Base-by-base conservation (phyloP, 2,329 filamentous ascomycete genomes). In the Penicillium sp. region DNA sequence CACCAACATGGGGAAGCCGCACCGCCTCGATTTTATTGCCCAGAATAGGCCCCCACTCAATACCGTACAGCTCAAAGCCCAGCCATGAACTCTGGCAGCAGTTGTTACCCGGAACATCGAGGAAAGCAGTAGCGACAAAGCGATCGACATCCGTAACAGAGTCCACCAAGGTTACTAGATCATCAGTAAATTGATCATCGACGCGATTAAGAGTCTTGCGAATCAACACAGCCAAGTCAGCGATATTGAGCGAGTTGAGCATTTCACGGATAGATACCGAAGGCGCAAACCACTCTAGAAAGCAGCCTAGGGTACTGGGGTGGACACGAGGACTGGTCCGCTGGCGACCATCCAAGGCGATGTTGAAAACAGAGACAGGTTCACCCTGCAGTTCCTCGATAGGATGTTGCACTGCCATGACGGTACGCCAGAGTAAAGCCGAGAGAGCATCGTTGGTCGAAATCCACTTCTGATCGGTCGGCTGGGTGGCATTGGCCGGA, bases 261-360 rank as follows among this genome's bases (percentile, higher is more conserved):
- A 76, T 73, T 54, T 68, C 64, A 9, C 65, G 62, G 16, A 67
- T 60, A 0, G 65, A 52, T 11, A 24, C 44, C 2, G 53, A 56
- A 8, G 71, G 66, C 7, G 67, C 66, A 2, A 74, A 66, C 56
- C 73, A 77, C 43, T 73, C 74, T 11, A 78, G 65, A 54, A 76
- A 77, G 53, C 75, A 76, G 7, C 76, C 76, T 24, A 77, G 63
- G 0, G 74, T 75, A 2, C 67, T 64, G 2, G 71, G 68, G 50
- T 76, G 71, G 3, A 78, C 62, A 0, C 64, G 68, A 19, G 70
- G 72, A 45, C 70, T 64, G 4, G 75, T 72, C 8, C 72, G 72
- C n/a, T 60, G 59, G 4, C 75, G 70, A 4, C 71, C 72, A 55
- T 78, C 71, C 33, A 78, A 67, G 2, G 76, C 72, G 43, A 78